Evolutionary conservation across 2,329 filamentous ascomycete species (phyloP), one percentile per base, ranked within the genome.

Genomic region (Pseudocercospora vitis): DNA sequence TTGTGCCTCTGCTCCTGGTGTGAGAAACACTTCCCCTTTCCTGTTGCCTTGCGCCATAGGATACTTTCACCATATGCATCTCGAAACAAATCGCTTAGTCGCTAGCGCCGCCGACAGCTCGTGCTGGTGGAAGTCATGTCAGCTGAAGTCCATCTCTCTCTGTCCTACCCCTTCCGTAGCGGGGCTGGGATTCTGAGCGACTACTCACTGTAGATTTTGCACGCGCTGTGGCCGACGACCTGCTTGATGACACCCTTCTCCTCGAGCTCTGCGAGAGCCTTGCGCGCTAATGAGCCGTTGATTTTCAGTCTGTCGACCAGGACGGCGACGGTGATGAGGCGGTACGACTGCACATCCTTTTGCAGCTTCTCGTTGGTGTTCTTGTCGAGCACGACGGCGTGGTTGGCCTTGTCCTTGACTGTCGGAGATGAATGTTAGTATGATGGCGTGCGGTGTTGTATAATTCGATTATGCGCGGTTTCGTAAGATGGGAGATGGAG

Each of bases 331-430:
- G 94, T 97, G 81, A 99, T 91, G 78, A 99, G 91, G 75, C 94
- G 91, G 88, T 97, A 99, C 65, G 94, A 96, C 81, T 97, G 94
- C 72, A 99, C 95, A 85, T 99, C 94, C 85, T 99, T 99, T 85
- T 96, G 88, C 78, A 99, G 91, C 84, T 95, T 96, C 81, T 99
- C 94, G 68, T 88, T 88, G 74, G 88, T 96, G 80, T 82, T 75
- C 87, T 99, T 99, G 84, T 99, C 94, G 81, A 99, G 90, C 75
- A 97, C 84, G 79, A 99, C 94, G 78, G 89, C 89, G 86, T 99
- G 94, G 79, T 97, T 88, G 80, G 94, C 92, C 91, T 99, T 99
- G 86, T 99, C 94, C 94, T 99, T 99, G 84, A 99, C 94, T 91
- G 77, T 82, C 64, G 19, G 40, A 52, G 42, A 56, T 61, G 50